Conservation (phyloP, 139 green algal species). For the Chlamydomonas sphaeroides region DNA sequence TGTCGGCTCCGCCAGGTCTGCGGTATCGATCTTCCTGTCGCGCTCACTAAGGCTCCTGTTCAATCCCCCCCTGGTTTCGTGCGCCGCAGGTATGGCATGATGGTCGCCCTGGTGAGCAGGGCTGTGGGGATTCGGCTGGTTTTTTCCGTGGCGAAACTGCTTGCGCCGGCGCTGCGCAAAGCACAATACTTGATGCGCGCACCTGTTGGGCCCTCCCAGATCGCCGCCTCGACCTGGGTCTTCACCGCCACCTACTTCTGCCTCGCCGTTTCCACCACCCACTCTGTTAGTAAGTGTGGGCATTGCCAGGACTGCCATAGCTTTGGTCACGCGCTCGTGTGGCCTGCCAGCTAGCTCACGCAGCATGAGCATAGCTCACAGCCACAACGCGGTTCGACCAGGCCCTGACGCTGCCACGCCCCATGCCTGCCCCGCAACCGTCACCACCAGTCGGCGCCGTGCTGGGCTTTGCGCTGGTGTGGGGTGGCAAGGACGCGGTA, state of each 20-base stretch:
- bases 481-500: slow-evolving; percentile 1
- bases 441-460: slow-evolving; percentile 2
- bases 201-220: too few relatives aligned
- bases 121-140: too few relatives aligned
- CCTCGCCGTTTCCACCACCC: slow-evolving; percentile 41
- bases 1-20: too few relatives aligned
- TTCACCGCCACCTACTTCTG: slow-evolving; percentile 47
- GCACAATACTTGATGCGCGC: too few relatives aligned
- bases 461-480: slow-evolving; percentile 29
- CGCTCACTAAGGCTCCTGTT: too few relatives aligned
- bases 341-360: neutral
- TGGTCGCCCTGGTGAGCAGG: slow-evolving; percentile 51
- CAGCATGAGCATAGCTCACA: neutral
- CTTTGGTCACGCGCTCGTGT: too few relatives aligned
- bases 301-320: neutral
- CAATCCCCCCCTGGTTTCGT: too few relatives aligned
- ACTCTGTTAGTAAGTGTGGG: slow-evolving; percentile 35
- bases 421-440: neutral
- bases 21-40: too few relatives aligned
- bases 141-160: too few relatives aligned
- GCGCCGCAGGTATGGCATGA: slow-evolving; percentile 52
- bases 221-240: slow-evolving; percentile 39
- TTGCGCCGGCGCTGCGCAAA: too few relatives aligned
- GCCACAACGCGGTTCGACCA: neutral
- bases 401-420: neutral